phyloP scores from a whole-genome alignment of 2,329 filamentous ascomycete genomes.

The Xylariaceae sp. region DNA sequence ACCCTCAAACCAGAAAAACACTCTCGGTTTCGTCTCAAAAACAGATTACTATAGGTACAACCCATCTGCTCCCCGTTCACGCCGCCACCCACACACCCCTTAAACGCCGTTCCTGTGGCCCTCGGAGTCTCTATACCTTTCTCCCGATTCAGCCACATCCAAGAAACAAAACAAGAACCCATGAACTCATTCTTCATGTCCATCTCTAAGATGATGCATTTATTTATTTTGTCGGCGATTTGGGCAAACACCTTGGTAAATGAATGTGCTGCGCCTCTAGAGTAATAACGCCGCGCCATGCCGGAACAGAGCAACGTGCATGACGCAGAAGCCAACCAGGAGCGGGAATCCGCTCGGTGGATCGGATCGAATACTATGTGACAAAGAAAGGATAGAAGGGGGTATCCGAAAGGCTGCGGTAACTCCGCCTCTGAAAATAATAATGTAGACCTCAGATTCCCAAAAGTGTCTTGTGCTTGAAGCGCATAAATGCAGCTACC shows the following conservation, averaged over 20 bases:
- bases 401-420: slow-evolving; percentile 19
- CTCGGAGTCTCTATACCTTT: slow-evolving; percentile 10
- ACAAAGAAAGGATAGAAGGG: slow-evolving; percentile 17
- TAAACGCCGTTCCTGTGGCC: slow-evolving; percentile 18
- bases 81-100: not conserved
- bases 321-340: slow-evolving; percentile 25
- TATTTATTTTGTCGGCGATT: slow-evolving; percentile 1
- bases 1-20: slow-evolving; percentile 3
- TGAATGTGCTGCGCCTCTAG: slow-evolving; percentile 13
- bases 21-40: slow-evolving; percentile 2
- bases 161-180: slow-evolving; percentile 12
- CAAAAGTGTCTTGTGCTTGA: slow-evolving; percentile 16
- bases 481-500: slow-evolving; percentile 21
- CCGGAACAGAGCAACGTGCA: slow-evolving; percentile 21
- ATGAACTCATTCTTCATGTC: slow-evolving; percentile 31
- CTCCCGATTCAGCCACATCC: slow-evolving; percentile 5
- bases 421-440: slow-evolving; percentile 10
- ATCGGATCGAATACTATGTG: slow-evolving; percentile 22
- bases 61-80: not conserved
- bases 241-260: slow-evolving; percentile 18
- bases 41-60: slow-evolving; percentile 10
- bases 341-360: slow-evolving; percentile 15
- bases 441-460: slow-evolving; percentile 3
- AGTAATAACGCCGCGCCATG: slow-evolving; percentile 30
- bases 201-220: slow-evolving; percentile 23